A percentile compares a stretch with the other conserved stretches of the same genome.
phyloP scores from a whole-genome alignment of 2,329 filamentous ascomycete genomes.

The Botrytis cinerea region DNA sequence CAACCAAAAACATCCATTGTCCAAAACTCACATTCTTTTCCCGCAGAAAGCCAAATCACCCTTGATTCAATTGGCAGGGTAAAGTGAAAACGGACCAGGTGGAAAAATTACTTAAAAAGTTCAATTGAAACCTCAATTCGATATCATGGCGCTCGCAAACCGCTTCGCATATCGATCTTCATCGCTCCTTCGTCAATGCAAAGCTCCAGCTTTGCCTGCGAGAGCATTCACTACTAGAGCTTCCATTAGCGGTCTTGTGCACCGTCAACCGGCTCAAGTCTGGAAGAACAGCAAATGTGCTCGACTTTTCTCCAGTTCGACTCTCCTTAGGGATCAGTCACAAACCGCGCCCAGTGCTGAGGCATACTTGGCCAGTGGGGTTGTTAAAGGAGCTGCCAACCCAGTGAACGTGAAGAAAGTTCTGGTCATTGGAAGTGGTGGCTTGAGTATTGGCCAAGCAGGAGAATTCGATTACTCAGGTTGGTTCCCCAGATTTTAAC shows the following conservation, averaged over 20 bases:
- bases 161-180: conserved; percentile 39
- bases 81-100: conserved; percentile 27
- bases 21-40: conserved; percentile 22
- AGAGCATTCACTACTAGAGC: conserved; percentile 40
- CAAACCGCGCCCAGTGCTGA: conserved; percentile 78
- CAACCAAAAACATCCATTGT: conserved; percentile 8
- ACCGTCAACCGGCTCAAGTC: conserved; percentile 31
- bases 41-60: conserved; percentile 8
- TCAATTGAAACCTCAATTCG: conserved; percentile 33
- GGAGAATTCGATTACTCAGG: conserved; percentile 99
- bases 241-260: conserved; percentile 32
- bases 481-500: conserved; percentile 44
- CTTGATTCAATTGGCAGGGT: conserved; percentile 24
- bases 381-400: conserved; percentile 73
- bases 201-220: conserved; percentile 32
- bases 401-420: conserved; percentile 94
- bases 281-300: conserved; percentile 36
- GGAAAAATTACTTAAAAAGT: conserved; percentile 16
- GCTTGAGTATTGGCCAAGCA: conserved; percentile 93
- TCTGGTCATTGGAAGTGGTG: conserved; percentile 91
- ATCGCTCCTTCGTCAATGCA: conserved; percentile 40
- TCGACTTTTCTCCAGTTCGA: conserved; percentile 40
- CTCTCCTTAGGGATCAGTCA: conserved; percentile 41
- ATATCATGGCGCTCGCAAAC: conserved; percentile 41
- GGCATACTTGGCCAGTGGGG: conserved; percentile 86